A percentile compares a stretch with the other conserved stretches of the same genome.
Conservation (phyloP, 495 filamentous ascomycete species). For the Podospora didyma region DNA sequence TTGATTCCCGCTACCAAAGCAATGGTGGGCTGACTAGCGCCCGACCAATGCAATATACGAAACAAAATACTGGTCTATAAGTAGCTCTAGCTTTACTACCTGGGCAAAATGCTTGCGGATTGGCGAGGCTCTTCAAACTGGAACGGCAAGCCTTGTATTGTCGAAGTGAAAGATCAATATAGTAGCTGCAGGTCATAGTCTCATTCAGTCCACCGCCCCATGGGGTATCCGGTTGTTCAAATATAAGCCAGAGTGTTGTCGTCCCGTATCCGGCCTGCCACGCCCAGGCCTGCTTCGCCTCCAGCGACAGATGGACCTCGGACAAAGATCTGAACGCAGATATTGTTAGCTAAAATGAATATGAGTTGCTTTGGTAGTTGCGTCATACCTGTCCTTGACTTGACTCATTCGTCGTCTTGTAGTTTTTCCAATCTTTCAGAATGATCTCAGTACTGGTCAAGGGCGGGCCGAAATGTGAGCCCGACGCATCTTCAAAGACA, state of each 20-base stretch:
- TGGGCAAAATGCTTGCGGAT: no score
- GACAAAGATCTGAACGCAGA: constrained; percentile 51
- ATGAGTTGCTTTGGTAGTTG: background rate
- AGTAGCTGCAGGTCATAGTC: no score
- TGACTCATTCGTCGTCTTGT: constrained; percentile 57
- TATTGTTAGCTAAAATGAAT: constrained; percentile 1
- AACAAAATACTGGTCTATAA: no score
- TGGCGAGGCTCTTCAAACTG: no score
- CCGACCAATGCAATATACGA: no score
- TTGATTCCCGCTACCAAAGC: no score
- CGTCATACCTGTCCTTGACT: constrained; percentile 59
- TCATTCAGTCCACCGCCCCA: no score
- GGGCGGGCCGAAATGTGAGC: constrained; percentile 78
- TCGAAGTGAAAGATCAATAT: no score
- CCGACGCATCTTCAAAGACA: constrained; percentile 43
- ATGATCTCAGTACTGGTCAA: constrained; percentile 75
- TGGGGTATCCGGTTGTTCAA: constrained; percentile 5
- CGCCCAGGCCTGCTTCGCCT: constrained; percentile 54
- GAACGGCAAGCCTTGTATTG: no score
- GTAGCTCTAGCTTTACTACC: no score
- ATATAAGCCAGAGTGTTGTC: constrained; percentile 53
- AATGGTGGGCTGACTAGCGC: no score
- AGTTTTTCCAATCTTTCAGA: constrained; percentile 54
- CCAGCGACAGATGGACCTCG: constrained; percentile 65
- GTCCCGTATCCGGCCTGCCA: constrained; percentile 50